Conservation (phyloP, 1,284 basidiomycete species). For the Rhodotorula sp. region DNA sequence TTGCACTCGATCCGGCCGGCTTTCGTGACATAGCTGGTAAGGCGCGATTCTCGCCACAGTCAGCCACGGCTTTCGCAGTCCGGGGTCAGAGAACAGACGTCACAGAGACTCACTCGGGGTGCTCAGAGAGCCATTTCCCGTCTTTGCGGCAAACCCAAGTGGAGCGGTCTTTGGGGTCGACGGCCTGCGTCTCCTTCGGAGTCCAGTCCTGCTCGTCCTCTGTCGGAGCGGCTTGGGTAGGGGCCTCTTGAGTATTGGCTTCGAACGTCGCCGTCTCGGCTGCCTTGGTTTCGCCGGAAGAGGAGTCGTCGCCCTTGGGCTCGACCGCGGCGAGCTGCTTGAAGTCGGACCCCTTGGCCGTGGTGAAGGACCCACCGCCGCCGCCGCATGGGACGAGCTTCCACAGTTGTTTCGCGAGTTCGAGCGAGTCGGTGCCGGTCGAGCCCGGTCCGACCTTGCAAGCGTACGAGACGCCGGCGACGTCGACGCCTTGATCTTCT, state of each 20-base stretch:
- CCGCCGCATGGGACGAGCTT: constrained; percentile 16
- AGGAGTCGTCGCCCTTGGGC: constrained; percentile 3
- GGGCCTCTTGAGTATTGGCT: neutral
- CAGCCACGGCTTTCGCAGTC: too few relatives aligned
- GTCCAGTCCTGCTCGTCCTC: neutral
- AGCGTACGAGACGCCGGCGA: constrained; percentile 37
- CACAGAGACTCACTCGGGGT: constrained; percentile 5
- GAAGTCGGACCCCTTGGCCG: neutral
- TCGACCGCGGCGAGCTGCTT: constrained; percentile 1
- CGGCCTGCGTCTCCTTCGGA: neutral
- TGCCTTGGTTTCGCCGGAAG: neutral
- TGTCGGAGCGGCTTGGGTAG: neutral
- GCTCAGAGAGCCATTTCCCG: constrained; percentile 22
- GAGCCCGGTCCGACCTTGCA: constrained; percentile 25
- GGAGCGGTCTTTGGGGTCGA: constrained; percentile 23
- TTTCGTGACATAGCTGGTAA: neutral
- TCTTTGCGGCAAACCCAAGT: constrained; percentile 34
- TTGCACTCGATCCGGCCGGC: constrained; percentile 31
- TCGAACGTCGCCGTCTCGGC: neutral
- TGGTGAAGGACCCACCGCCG: neutral
- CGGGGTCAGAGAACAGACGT: too few relatives aligned
- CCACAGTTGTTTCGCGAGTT: constrained; percentile 37
- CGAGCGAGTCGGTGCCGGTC: constrained; percentile 31
- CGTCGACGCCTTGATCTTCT: constrained; percentile 18
- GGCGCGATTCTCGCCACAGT: too few relatives aligned